Base-by-base conservation (phyloP, 1,139 yeast species). In the Torulaspora pretoriensis region DNA sequence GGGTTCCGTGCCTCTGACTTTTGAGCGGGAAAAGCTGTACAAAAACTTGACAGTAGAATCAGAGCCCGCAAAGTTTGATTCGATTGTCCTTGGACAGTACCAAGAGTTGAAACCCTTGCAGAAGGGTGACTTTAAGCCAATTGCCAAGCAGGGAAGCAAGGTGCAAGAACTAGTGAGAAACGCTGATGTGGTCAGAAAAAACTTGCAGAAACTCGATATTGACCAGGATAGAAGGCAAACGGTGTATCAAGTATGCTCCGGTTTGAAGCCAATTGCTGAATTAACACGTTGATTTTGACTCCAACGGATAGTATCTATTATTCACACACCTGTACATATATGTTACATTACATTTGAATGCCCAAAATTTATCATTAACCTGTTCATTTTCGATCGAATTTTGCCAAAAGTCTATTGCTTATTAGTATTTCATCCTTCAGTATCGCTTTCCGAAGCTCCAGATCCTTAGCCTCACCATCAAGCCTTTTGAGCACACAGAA, bases 201-300 rank as follows among this genome's bases (percentile, higher is more conserved):
- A 59, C 36, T 49, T 62, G 40, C 55, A 56, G 33, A 48, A 46
- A 38, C 36, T 49, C 19, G 48, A 41, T 33, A 29, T 51, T 22
- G 49, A 53, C 36, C 10, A 42, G 12, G 53, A 45, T 7, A 43
- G 42, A 29, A 54, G 56, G 24, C 41, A 54, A 33, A 37, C 53
- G 13, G 37, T 61, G 8, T 54, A 53, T 35, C 53, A 59, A 23
- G 59, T 60, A 13, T 62, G 67, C 40, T 54, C 64, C n/a, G 67
- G 65, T 34, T 38, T 55, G 28, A 57, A 56, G 35, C 60, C 62
- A 14, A 42, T 60, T 16, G 52, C 64, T 12, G 56, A 52, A 27
- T 42, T 61, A 40, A 52, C 42, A 29, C 51, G 42, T 12, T 51
- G 35, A 40, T 10, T 24, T 14, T 13, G 3, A 6, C 12, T 8